Percentiles rank a stretch among this genome's conserved stretches.
Evolutionary conservation across 2,329 filamentous ascomycete genomes (phyloP).

Genomic region (Trichoderma koningii): DNA sequence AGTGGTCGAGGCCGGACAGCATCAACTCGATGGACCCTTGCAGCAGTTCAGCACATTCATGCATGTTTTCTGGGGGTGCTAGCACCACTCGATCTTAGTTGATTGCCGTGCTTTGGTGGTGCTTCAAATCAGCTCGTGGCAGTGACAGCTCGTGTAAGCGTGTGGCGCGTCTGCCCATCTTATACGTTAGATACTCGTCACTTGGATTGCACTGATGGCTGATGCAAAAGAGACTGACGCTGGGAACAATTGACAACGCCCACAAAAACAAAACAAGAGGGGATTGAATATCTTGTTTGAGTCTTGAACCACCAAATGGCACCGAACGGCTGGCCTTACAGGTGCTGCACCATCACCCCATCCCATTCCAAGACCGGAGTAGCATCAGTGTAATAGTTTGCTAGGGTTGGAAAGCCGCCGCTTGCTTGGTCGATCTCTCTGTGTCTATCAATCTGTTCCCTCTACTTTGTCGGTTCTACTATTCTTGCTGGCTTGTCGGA

Average conservation of each 20-base stretch:
- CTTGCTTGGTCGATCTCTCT: constrained; percentile 1
- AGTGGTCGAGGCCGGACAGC: no score
- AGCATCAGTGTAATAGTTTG: constrained; percentile 16
- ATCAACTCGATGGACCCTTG: background rate
- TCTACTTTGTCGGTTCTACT: no score
- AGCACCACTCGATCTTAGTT: background rate
- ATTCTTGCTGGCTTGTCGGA: no score
- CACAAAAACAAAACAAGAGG: no score
- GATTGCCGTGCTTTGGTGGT: background rate
- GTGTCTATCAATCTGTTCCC: no score
- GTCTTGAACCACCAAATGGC: background rate
- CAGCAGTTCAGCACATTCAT: background rate
- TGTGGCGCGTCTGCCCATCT: background rate
- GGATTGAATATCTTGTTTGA: no score
- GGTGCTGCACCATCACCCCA: constrained; percentile 20
- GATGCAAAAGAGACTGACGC: background rate
- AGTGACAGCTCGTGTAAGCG: constrained; percentile 5
- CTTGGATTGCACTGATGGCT: background rate
- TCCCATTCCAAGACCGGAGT: background rate
- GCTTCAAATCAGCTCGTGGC: constrained; percentile 1
- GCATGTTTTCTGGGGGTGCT: no score
- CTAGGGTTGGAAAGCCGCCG: constrained; percentile 8
- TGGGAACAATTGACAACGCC: no score
- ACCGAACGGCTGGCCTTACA: constrained; percentile 13
- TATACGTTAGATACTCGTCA: background rate